Percentiles rank a stretch among this genome's conserved stretches.
Conservation (phyloP, 176 grass and related monocot species). For the Hordeum marinum region DNA sequence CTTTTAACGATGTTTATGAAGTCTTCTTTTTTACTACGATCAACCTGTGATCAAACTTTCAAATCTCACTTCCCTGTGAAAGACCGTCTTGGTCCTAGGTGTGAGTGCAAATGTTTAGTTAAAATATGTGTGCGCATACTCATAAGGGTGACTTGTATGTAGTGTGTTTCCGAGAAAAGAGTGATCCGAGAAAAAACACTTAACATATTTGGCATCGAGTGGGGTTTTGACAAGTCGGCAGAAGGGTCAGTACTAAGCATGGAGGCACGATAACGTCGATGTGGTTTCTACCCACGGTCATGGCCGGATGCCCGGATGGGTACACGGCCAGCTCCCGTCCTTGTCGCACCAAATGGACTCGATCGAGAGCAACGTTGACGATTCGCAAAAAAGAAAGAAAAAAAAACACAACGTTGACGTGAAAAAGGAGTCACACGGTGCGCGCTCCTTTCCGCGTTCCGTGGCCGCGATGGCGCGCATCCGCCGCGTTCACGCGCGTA, state of each 20-base stretch:
- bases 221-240: neutral
- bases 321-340: neutral
- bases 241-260: too few species aligned
- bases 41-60: too few species aligned
- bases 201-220: neutral
- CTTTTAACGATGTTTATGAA: too few species aligned
- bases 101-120: too few species aligned
- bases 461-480: neutral
- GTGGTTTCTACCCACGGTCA: neutral
- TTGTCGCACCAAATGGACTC: neutral
- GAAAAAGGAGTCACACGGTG: neutral
- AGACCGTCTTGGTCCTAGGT: too few species aligned
- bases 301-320: neutral
- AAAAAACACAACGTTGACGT: neutral
- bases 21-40: too few species aligned
- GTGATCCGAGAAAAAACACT: neutral
- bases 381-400: too few species aligned
- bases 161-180: too few species aligned
- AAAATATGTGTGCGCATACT: too few species aligned
- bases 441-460: neutral
- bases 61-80: too few species aligned
- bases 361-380: conserved; percentile 6
- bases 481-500: neutral
- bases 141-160: neutral
- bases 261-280: neutral